phyloP scores from a whole-genome alignment of 495 filamentous ascomycete species.

The Tuber calosporum region DNA sequence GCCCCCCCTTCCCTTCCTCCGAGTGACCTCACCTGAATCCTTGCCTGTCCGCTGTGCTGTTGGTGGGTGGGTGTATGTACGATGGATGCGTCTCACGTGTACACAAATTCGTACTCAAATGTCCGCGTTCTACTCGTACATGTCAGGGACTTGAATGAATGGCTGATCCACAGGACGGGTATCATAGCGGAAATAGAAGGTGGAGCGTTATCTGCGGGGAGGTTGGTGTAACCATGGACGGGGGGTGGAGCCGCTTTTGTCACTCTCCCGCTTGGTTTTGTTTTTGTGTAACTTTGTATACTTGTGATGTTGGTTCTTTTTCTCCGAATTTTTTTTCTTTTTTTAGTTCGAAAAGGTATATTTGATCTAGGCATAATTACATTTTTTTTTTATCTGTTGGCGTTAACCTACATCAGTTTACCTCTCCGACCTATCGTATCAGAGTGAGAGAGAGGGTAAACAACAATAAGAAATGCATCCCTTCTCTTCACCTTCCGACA shows the following conservation, averaged over 20 bases:
- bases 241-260: not conserved
- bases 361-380: slow-evolving; percentile 5
- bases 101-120: too few relatives aligned
- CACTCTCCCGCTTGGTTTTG: not conserved
- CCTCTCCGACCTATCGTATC: not conserved
- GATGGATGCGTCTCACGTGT: not conserved
- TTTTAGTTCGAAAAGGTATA: not conserved
- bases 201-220: not conserved
- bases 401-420: not conserved
- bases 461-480: not conserved
- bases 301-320: not conserved
- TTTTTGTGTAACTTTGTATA: not conserved
- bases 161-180: not conserved
- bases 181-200: not conserved
- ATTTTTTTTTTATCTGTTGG: slow-evolving; percentile 1
- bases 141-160: too few relatives aligned
- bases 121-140: too few relatives aligned
- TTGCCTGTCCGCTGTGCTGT: not conserved
- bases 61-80: too few relatives aligned
- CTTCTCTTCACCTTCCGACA: not conserved
- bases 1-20: too few relatives aligned
- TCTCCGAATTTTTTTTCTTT: not conserved
- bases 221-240: not conserved
- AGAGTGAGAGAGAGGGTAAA: not conserved
- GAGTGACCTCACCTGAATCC: not conserved